Conservation (phyloP, 2,329 filamentous ascomycete species). For the Diaporthe helianthi region DNA sequence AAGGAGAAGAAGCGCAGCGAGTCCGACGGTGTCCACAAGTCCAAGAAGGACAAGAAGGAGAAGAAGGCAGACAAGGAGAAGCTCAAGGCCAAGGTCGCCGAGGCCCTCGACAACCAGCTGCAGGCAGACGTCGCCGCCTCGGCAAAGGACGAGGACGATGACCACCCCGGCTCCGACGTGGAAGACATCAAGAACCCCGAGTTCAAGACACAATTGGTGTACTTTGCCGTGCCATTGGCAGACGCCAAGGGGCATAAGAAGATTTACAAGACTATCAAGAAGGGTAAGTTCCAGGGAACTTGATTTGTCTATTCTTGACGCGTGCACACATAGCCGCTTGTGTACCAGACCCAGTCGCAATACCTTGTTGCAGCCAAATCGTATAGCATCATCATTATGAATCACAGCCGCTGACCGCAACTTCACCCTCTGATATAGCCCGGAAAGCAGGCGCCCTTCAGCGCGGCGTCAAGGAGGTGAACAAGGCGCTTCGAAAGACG, state of each 20-base stretch:
- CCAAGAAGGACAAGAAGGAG: conserved; percentile 66
- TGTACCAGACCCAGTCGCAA: conserved; percentile 34
- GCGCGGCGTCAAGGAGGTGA: conserved; percentile 98
- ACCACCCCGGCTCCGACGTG: conserved; percentile 39
- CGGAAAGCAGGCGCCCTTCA: conserved; percentile 96
- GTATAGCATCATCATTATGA: neutral
- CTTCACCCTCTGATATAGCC: conserved; percentile 64
- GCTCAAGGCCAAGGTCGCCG: conserved; percentile 64
- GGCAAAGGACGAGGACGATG: conserved; percentile 50
- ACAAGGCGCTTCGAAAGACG: conserved; percentile 97
- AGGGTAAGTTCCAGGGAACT: conserved; percentile 52
- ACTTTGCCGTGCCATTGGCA: conserved; percentile 82
- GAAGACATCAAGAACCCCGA: conserved; percentile 51
- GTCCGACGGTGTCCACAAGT: conserved; percentile 59
- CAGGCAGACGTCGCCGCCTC: conserved; percentile 60
- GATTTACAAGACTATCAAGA: conserved; percentile 70
- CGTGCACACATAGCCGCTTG: neutral
- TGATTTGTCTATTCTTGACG: conserved; percentile 25
- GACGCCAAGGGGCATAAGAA: conserved; percentile 78
- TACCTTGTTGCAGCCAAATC: neutral
- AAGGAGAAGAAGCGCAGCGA: conserved; percentile 63
- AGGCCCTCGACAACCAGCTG: conserved; percentile 70
- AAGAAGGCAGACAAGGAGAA: conserved; percentile 80
- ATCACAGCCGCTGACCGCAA: conserved; percentile 18
- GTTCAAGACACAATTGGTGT: conserved; percentile 66